Evolutionary conservation across 225 moss, liverwort and hornwort genomes (phyloP).

Genomic region (Thuidium tamariscinum): DNA sequence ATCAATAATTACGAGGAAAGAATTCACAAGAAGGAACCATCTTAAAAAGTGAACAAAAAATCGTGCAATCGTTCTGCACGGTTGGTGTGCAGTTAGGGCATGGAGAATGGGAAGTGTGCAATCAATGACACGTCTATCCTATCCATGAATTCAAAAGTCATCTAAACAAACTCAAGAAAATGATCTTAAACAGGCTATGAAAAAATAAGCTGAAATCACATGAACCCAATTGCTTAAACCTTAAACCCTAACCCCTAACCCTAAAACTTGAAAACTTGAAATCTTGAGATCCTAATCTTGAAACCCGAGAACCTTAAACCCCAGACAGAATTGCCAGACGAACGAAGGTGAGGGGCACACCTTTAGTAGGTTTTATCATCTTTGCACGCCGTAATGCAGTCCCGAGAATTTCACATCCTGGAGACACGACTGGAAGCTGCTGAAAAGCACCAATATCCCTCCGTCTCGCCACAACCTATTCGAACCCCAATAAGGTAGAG

Average conservation of each 20-base stretch:
- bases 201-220: not conserved
- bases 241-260: not conserved
- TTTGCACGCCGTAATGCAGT: constrained; percentile 81
- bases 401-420: constrained; percentile 83
- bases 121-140: not conserved
- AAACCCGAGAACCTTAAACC: not conserved
- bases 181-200: not conserved
- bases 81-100: not conserved
- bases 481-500: not conserved
- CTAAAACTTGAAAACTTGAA: no score
- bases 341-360: constrained; percentile 13
- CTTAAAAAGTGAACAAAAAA: not conserved
- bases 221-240: not conserved
- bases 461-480: constrained; percentile 31
- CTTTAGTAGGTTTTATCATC: constrained; percentile 98
- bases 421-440: constrained; percentile 93
- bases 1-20: not conserved
- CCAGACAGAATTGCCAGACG: not conserved
- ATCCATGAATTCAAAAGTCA: not conserved
- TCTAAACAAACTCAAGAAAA: not conserved
- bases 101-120: not conserved
- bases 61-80: not conserved
- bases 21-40: not conserved
- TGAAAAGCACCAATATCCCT: constrained; percentile 87
- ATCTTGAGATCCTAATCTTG: not conserved